A percentile compares a stretch with the other conserved stretches of the same genome.
Evolutionary conservation across 495 filamentous ascomycete genomes (phyloP).

Genomic region (Tricharina praecox): DNA sequence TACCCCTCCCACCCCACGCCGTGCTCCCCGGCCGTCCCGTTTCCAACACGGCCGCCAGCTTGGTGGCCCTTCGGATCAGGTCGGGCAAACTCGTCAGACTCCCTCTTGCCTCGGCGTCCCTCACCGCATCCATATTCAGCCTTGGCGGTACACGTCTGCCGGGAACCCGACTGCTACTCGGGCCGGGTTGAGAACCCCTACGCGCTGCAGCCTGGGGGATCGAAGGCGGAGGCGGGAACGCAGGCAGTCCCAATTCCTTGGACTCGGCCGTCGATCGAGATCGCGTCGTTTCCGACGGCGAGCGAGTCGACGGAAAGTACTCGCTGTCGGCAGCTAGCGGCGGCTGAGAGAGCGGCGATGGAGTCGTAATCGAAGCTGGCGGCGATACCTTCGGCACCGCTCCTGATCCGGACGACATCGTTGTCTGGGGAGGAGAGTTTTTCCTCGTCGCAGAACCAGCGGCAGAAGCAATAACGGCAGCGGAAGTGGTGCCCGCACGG

Average conservation of each 20-base stretch:
- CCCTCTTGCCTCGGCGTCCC: constrained; percentile 61
- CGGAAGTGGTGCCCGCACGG: too few relatives aligned
- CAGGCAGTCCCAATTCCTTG: too few relatives aligned
- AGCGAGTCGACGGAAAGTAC: constrained; percentile 2
- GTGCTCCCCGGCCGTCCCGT: constrained; percentile 48
- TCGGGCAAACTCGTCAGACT: constrained; percentile 84
- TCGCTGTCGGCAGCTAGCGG: not conserved
- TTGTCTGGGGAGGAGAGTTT: constrained; percentile 4
- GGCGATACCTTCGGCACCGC: constrained; percentile 5
- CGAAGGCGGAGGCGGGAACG: too few relatives aligned
- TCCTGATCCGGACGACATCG: not conserved
- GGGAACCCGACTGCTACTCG: constrained; percentile 6
- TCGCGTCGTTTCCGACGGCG: too few relatives aligned
- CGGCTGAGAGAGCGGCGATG: constrained; percentile 8
- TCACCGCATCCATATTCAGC: constrained; percentile 62
- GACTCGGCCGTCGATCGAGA: too few relatives aligned
- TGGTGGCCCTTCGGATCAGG: constrained; percentile 73
- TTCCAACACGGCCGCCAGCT: constrained; percentile 73
- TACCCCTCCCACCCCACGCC: constrained; percentile 1
- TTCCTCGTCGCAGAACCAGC: constrained; percentile 7
- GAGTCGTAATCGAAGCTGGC: not conserved
- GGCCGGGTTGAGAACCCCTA: not conserved
- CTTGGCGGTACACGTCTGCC: constrained; percentile 34
- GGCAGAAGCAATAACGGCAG: constrained; percentile 11
- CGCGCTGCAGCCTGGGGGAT: too few relatives aligned